A percentile compares a stretch with the other conserved stretches of the same genome.
phyloP scores from a whole-genome alignment of 495 filamentous ascomycete species.

The Chaetomium fimeti region DNA sequence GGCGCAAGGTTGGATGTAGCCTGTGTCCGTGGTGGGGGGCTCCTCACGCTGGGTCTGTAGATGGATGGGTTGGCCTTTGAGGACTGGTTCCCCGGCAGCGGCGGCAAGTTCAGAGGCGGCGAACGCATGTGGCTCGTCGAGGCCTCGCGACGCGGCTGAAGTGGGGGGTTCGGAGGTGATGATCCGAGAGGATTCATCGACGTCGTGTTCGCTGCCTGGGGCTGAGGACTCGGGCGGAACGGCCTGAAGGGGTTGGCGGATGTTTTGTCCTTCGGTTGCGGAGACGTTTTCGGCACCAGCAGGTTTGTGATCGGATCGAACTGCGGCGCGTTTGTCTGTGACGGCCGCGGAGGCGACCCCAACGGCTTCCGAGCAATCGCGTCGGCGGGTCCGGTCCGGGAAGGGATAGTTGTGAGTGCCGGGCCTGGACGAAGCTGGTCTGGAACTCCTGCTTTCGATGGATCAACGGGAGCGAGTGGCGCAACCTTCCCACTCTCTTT shows the following conservation, averaged over 20 bases:
- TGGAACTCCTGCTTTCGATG: neutral
- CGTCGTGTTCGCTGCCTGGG: neutral
- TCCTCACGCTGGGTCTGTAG: slow-evolving; percentile 10
- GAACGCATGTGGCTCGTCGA: neutral
- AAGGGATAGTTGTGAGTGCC: neutral
- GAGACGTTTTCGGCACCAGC: neutral
- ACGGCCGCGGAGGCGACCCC: slow-evolving; percentile 9
- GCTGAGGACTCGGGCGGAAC: neutral
- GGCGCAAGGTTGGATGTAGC: neutral
- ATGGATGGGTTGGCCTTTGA: slow-evolving; percentile 1
- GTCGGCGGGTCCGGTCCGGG: neutral
- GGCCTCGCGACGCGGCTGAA: neutral
- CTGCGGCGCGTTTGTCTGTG: neutral
- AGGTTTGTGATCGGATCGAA: neutral
- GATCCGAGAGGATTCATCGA: neutral
- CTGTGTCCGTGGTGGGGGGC: slow-evolving; percentile 8
- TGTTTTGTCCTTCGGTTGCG: neutral
- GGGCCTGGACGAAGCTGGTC: neutral
- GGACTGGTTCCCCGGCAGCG: neutral
- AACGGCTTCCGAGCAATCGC: slow-evolving; percentile 9
- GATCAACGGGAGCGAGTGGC: neutral
- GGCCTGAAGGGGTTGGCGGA: neutral
- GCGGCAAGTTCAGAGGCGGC: slow-evolving; percentile 12
- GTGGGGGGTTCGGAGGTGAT: neutral
- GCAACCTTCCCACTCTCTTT: no score